Conservation (phyloP, 352 stramenopile species). For the Lagenidium sp. region DNA sequence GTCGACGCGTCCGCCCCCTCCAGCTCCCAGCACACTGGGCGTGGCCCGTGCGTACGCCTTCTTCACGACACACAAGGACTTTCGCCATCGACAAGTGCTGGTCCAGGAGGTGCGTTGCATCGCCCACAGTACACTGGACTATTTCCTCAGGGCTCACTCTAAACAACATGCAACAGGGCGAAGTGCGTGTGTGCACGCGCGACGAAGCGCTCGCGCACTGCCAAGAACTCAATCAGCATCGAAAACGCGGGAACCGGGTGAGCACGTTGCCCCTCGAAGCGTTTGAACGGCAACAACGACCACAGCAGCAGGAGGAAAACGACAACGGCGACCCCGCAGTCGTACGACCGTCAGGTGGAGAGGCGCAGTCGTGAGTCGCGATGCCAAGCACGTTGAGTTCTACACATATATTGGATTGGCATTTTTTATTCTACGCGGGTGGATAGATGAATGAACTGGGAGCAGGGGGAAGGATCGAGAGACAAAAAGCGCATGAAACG, state of each 20-base stretch:
- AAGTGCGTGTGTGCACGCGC: constrained; percentile 31
- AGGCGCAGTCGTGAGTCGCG: too few species aligned
- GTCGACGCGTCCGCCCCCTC: too few species aligned
- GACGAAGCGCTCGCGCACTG: constrained; percentile 40
- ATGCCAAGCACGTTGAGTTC: too few species aligned
- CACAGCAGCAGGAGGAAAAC: neutral
- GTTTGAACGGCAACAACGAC: constrained; percentile 26
- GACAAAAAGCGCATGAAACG: neutral
- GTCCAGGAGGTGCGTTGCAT: constrained; percentile 34
- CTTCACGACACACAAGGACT: constrained; percentile 40
- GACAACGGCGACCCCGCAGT: neutral
- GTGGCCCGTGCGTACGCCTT: constrained; percentile 43
- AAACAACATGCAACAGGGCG: constrained; percentile 38
- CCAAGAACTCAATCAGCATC: constrained; percentile 27
- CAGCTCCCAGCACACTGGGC: too few species aligned
- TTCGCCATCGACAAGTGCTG: constrained; percentile 45
- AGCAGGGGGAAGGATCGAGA: too few species aligned
- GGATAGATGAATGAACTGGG: constrained; percentile 2
- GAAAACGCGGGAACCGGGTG: constrained; percentile 38
- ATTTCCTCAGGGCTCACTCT: too few species aligned
- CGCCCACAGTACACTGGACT: too few species aligned
- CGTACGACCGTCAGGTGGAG: too few species aligned
- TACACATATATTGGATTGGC: constrained; percentile 10
- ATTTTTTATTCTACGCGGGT: constrained; percentile 20
- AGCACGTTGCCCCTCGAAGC: constrained; percentile 30